Percentiles rank a stretch among this genome's conserved stretches.
These are phyloP conservation scores for Calocera viscosa DNA, from an alignment of 768 basidiomycete genomes.

Conservation along the genomic window DNA sequence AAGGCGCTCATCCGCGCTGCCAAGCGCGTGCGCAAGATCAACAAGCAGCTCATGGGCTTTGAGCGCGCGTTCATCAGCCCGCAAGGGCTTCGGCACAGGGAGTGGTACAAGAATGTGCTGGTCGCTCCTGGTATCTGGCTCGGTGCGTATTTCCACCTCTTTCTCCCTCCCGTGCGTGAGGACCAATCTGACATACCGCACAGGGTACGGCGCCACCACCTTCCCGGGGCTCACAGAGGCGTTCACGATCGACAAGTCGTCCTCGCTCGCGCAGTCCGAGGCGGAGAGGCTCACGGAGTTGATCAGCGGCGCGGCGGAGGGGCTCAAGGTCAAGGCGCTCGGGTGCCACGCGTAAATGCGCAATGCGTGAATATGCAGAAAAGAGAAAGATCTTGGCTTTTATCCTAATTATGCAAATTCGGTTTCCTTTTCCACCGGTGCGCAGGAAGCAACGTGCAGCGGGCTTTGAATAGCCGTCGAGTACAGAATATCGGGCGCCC, in stretches of 20 bases:
- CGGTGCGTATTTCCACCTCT: conserved; percentile 38
- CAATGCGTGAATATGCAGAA: too few relatives aligned
- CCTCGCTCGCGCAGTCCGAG: conserved; percentile 48
- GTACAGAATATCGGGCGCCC: too few relatives aligned
- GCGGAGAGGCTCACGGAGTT: conserved; percentile 41
- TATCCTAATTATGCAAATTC: too few relatives aligned
- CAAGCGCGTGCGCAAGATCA: conserved; percentile 45
- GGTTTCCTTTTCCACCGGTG: too few relatives aligned
- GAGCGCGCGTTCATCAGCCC: conserved; percentile 72
- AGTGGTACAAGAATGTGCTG: conserved; percentile 78
- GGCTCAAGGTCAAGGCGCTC: conserved; percentile 9
- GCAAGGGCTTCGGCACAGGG: conserved; percentile 40
- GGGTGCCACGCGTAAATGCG: background rate
- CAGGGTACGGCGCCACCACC: conserved; percentile 71
- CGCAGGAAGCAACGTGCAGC: too few relatives aligned
- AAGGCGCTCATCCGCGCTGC: conserved; percentile 42
- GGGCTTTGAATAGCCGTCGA: too few relatives aligned
- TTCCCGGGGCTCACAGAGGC: conserved; percentile 71
- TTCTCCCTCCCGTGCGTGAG: background rate
- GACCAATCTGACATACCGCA: background rate
- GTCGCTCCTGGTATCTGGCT: conserved; percentile 82
- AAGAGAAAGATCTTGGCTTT: too few relatives aligned
- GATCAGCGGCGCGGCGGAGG: conserved; percentile 42
- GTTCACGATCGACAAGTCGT: conserved; percentile 54
- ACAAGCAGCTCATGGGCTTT: conserved; percentile 55